Conservation (phyloP, 2,329 filamentous ascomycete species). For the Fusarium redolens region DNA sequence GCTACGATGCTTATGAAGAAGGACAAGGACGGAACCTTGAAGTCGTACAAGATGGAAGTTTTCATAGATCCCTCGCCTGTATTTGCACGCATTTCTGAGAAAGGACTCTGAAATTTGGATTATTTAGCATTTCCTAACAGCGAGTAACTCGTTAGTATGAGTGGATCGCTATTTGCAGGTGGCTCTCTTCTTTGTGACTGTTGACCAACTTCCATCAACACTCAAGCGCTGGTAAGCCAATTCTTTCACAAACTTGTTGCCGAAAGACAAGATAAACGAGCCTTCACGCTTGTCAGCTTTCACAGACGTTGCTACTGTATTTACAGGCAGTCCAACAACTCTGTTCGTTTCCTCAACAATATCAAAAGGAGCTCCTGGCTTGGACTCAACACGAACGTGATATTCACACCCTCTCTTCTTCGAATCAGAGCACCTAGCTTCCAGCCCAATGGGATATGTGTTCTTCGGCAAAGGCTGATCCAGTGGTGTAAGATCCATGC, state of each 20-base stretch:
- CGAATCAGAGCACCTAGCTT: slow-evolving; percentile 16
- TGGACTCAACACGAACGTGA: slow-evolving; percentile 18
- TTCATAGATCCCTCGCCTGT: not conserved
- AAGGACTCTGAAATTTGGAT: not conserved
- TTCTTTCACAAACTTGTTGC: not conserved
- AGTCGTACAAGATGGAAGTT: slow-evolving; percentile 1
- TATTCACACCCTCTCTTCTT: not conserved
- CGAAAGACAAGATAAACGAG: slow-evolving; percentile 14
- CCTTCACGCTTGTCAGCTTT: not conserved
- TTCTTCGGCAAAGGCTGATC: slow-evolving; percentile 48
- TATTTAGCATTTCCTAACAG: not conserved
- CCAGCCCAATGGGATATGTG: slow-evolving; percentile 46
- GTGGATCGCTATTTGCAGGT: not conserved
- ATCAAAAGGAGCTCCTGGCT: slow-evolving; percentile 24
- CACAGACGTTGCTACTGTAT: not conserved
- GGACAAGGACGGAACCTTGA: not conserved
- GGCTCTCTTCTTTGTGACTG: not conserved
- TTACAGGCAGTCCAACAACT: slow-evolving; percentile 18
- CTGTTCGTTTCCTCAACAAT: slow-evolving; percentile 29
- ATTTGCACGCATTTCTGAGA: slow-evolving; percentile 3
- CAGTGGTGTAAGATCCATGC: slow-evolving; percentile 46
- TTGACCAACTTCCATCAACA: slow-evolving; percentile 28
- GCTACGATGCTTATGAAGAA: not conserved
- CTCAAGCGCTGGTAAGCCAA: slow-evolving; percentile 28
- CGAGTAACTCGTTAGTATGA: not conserved